Conservation (phyloP, 2,329 filamentous ascomycete genomes). For the Corynespora cassiicola region DNA sequence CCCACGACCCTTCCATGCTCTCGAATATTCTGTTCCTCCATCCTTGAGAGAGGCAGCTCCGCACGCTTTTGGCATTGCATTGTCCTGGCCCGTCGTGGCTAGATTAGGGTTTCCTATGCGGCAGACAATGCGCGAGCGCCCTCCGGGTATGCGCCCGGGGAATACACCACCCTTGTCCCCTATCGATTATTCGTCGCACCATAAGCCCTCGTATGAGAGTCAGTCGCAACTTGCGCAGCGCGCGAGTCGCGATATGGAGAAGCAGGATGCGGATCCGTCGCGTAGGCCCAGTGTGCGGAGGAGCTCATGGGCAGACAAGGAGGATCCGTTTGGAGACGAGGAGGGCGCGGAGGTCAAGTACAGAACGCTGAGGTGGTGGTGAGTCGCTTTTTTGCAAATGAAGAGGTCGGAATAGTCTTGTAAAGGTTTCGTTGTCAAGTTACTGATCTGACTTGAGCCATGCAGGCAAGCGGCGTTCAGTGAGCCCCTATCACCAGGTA, state of each 20-base stretch:
- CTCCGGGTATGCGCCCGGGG: conserved; percentile 11
- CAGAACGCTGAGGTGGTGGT: conserved; percentile 57
- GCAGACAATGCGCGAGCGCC: conserved; percentile 7
- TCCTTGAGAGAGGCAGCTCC: too few species aligned
- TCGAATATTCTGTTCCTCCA: too few species aligned
- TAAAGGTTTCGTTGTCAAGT: background rate
- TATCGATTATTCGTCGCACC: background rate
- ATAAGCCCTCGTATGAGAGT: conserved; percentile 1
- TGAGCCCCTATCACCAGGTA: conserved; percentile 36
- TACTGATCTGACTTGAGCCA: conserved; percentile 9
- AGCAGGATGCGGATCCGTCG: too few species aligned
- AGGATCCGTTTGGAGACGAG: conserved; percentile 32
- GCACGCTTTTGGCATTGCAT: too few species aligned
- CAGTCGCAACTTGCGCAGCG: background rate
- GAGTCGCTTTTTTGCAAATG: conserved; percentile 17
- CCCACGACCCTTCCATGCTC: too few species aligned
- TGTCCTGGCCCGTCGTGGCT: too few species aligned
- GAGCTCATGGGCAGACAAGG: conserved; percentile 6
- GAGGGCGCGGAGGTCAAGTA: conserved; percentile 53
- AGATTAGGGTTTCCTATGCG: conserved; percentile 4
- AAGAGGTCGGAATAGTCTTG: background rate
- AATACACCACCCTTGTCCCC: background rate
- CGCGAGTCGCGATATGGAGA: background rate
- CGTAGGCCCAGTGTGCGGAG: too few species aligned
- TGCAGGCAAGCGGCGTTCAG: conserved; percentile 38